Conservation (phyloP, 352 stramenopile genomes). For the Phytophthora idaei region DNA sequence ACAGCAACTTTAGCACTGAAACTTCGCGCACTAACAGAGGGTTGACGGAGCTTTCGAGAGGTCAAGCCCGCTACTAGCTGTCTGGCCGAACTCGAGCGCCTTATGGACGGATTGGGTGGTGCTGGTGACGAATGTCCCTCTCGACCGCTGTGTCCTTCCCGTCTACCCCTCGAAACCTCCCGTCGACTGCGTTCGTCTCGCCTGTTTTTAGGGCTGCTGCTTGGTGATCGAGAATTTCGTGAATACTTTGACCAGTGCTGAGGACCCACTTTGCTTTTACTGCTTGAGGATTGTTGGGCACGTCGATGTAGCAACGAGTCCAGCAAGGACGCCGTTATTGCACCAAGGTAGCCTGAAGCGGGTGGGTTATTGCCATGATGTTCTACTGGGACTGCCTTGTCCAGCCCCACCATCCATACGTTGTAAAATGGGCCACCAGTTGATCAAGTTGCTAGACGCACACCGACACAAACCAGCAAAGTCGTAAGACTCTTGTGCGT, state of each 20-base stretch:
- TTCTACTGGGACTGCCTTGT: conserved; percentile 3
- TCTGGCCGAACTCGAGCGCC: conserved; percentile 18
- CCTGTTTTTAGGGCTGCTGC: background rate
- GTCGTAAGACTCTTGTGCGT: background rate
- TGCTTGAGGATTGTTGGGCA: conserved; percentile 3
- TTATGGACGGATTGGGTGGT: background rate
- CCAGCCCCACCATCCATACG: conserved; percentile 22
- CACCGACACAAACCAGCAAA: background rate
- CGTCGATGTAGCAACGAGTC: conserved; percentile 22
- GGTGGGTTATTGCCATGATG: conserved; percentile 16
- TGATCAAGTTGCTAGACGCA: conserved; percentile 4
- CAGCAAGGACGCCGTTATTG: conserved; percentile 19
- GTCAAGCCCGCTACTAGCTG: conserved; percentile 14
- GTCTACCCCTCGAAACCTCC: conserved; percentile 8
- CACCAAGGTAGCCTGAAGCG: conserved; percentile 12
- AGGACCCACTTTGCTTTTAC: conserved; percentile 20
- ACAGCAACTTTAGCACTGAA: conserved; percentile 22
- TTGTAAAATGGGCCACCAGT: background rate
- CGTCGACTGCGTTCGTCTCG: conserved; percentile 14
- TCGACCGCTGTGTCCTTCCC: conserved; percentile 15
- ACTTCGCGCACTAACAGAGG: conserved; percentile 2
- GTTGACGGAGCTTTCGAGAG: conserved; percentile 6
- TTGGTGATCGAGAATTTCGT: conserved; percentile 7
- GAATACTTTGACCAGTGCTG: conserved; percentile 12
- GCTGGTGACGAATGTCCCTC: conserved; percentile 10